A percentile compares a stretch with the other conserved stretches of the same genome.
phyloP scores from a whole-genome alignment of 108 stramenopile genomes.

The Aurantiochytrium sp. region DNA sequence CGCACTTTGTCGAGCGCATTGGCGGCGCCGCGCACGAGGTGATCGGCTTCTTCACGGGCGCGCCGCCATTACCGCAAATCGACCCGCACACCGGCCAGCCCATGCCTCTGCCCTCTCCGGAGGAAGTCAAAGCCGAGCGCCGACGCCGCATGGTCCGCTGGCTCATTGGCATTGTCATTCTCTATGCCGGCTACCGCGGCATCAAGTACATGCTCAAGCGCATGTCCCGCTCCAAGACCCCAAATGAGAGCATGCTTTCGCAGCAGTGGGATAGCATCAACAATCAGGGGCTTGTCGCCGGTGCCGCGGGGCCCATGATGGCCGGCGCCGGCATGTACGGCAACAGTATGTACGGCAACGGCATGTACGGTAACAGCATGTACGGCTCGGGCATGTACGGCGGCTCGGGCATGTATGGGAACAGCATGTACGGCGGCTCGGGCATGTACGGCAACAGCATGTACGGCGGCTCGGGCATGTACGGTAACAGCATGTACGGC shows the following conservation, averaged over 20 bases:
- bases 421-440: neutral
- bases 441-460: neutral
- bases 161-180: slow-evolving; percentile 8
- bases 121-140: neutral
- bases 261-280: slow-evolving; percentile 11
- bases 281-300: neutral
- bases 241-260: slow-evolving; percentile 19
- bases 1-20: slow-evolving; percentile 13
- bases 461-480: neutral
- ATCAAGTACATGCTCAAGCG: neutral
- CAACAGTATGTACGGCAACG: neutral
- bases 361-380: neutral
- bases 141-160: neutral
- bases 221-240: neutral
- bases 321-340: slow-evolving; percentile 2
- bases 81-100: slow-evolving; percentile 28
- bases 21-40: slow-evolving; percentile 29
- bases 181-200: slow-evolving; percentile 19
- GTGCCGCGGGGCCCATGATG: neutral
- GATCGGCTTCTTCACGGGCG: slow-evolving; percentile 7
- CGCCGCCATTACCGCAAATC: slow-evolving; percentile 23
- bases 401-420: neutral
- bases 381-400: slow-evolving; percentile 28
- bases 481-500: neutral
- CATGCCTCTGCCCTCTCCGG: neutral